Percentiles rank a stretch among this genome's conserved stretches.
These are phyloP conservation scores for Ammopiptanthus mongolicus DNA, from an alignment of 306 rosid species.

Conservation along the genomic window DNA sequence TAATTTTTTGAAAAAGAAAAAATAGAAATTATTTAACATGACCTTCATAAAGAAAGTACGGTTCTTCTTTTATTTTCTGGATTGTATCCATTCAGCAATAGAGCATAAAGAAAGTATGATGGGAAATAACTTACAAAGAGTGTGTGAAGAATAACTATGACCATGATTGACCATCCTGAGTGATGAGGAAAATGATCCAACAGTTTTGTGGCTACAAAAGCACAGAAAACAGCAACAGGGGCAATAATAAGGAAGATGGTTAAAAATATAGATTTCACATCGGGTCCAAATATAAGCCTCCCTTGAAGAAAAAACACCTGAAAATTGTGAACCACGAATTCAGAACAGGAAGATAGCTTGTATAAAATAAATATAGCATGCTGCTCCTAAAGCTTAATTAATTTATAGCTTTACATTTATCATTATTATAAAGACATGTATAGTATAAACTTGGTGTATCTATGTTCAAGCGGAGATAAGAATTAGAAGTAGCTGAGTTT, in stretches of 20 bases:
- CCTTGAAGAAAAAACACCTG: conserved; percentile 88
- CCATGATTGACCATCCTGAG: conserved; percentile 59
- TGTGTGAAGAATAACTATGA: conserved; percentile 46
- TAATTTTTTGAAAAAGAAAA: no score
- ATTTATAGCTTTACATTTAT: no score
- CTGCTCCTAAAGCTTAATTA: background rate
- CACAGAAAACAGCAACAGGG: conserved; percentile 66
- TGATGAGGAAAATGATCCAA: conserved; percentile 54
- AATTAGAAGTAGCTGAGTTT: no score
- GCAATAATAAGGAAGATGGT: conserved; percentile 66
- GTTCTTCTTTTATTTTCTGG: no score
- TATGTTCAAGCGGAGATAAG: no score
- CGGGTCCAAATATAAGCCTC: conserved; percentile 91
- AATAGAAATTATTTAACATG: no score
- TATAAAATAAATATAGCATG: background rate
- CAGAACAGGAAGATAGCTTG: background rate
- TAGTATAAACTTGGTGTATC: background rate
- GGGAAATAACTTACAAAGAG: conserved; percentile 51
- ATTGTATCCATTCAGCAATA: background rate
- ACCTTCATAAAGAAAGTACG: no score
- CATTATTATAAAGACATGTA: no score
- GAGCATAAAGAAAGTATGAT: background rate
- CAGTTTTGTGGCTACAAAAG: conserved; percentile 64
- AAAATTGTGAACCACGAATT: background rate
- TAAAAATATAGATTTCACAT: conserved; percentile 64